Evolutionary conservation across 1,139 yeast species (phyloP).

Genomic region (Hyphopichia wangnamkhiaoensis): DNA sequence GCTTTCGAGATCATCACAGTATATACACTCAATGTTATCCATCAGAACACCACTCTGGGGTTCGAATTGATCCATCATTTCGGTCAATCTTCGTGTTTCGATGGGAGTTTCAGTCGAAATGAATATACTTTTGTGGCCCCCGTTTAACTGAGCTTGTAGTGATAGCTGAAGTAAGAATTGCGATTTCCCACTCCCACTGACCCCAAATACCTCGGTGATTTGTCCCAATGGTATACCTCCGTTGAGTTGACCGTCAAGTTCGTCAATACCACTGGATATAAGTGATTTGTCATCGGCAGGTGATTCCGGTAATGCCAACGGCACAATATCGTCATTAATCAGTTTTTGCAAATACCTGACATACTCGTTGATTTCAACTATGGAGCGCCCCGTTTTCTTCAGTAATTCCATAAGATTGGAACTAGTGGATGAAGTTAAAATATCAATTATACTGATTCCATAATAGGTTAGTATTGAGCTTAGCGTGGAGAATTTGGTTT

Average conservation of each 20-base stretch:
- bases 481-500: conserved; percentile 2
- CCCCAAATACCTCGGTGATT: conserved; percentile 81
- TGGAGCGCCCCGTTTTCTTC: conserved; percentile 2
- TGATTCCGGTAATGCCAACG: too few species aligned
- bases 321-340: background rate
- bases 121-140: conserved; percentile 49
- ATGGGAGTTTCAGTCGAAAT: conserved; percentile 77
- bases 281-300: conserved; percentile 1
- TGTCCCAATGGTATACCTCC: conserved; percentile 73
- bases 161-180: conserved; percentile 70
- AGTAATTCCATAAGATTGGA: background rate
- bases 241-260: conserved; percentile 55
- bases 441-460: conserved; percentile 3
- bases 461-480: background rate
- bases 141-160: conserved; percentile 57
- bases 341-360: background rate
- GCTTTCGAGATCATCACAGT: conserved; percentile 67
- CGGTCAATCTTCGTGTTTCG: conserved; percentile 60
- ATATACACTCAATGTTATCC: conserved; percentile 58
- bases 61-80: conserved; percentile 26
- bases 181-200: conserved; percentile 83
- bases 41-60: conserved; percentile 30
- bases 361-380: conserved; percentile 1
- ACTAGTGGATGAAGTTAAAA: background rate
- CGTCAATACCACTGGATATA: conserved; percentile 61